Evolutionary conservation across 2,329 filamentous ascomycete genomes (phyloP), one percentile per base, ranked within the genome.

Genomic region (Cladophialophora yegresii): DNA sequence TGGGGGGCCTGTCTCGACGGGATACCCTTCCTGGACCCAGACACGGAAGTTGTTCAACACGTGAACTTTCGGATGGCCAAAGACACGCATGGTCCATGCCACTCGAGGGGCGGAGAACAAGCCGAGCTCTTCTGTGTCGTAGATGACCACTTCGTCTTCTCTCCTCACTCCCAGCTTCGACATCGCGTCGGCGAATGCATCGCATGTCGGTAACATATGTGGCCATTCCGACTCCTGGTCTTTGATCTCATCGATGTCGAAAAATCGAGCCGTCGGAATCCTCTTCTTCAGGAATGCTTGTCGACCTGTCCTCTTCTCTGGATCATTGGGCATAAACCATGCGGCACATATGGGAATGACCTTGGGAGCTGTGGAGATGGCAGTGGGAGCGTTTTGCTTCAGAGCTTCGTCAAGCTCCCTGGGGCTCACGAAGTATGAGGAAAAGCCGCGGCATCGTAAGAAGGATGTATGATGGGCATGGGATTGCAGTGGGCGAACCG

Each of bases 321-420:
- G 82, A 69, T 96, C 93, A 77, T 96, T 98, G 68, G 95, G 95
- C 68, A 99, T 85, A 75, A 97, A 99, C 95, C 95, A 99, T 26
- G 92, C 85, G 54, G 93, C 95, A 78, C 93, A 97, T 49, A 99
- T 84, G 2, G 95, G 91, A 60, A 99, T 87, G 50, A 96, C 89
- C 70, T 90, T 88, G 0, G 93, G 90, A 12, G 91, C 87, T 50
- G 91, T 89, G 65, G 90, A 92, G 72, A 93, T 90, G 67, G 89
- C 87, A 59, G 89, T 90, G 12, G 89, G 85, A 3, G 92, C 85
- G 76, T 93, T 96, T 79, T 89, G 89, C 77, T 89, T 88, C 58
- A 99, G 84, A 58, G 92, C 93, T 69, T 89, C 85, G 74, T 89
- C 79, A 63, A 98, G 87, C 78, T 97, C 89, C 67, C 87, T 85